Evolutionary conservation across 2,329 filamentous ascomycete genomes (phyloP).

Genomic region (Tricladium varicosporioides): DNA sequence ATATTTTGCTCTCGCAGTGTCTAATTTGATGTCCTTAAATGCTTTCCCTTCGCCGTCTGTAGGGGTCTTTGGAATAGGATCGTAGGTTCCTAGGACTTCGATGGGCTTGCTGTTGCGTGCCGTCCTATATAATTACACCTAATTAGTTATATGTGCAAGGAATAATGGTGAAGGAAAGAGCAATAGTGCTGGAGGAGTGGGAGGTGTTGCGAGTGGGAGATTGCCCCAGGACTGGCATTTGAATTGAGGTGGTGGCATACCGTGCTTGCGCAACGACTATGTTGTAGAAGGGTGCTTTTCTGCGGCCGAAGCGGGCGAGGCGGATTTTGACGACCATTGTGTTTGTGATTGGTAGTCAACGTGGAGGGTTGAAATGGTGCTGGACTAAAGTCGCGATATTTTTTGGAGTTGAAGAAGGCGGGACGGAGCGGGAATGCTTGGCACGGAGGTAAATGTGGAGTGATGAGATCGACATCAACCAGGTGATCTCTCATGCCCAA

Average conservation of each 20-base stretch:
- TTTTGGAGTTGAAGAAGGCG: conserved; percentile 12
- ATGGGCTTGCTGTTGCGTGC: conserved; percentile 85
- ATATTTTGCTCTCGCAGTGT: conserved; percentile 78
- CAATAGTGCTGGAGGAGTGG: background rate
- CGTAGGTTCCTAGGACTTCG: conserved; percentile 84
- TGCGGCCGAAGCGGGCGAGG: conserved; percentile 87
- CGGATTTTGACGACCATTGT: conserved; percentile 92
- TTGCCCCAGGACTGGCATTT: no score
- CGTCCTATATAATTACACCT: no score
- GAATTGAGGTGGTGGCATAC: no score
- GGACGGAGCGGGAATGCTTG: conserved; percentile 7
- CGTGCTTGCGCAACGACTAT: conserved; percentile 93
- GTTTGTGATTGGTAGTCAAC: conserved; percentile 1
- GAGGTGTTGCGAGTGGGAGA: background rate
- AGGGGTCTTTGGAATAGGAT: conserved; percentile 61
- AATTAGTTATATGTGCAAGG: no score
- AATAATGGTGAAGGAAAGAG: no score
- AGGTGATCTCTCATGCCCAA: no score
- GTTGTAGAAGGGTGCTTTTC: conserved; percentile 91
- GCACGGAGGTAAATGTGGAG: background rate
- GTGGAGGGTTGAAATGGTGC: background rate
- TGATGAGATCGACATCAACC: no score
- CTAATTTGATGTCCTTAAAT: conserved; percentile 90
- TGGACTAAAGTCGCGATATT: conserved; percentile 3
- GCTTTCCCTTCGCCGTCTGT: conserved; percentile 63